Conservation (phyloP, 78 protist genomes). For the Thecamonas trahens region DNA sequence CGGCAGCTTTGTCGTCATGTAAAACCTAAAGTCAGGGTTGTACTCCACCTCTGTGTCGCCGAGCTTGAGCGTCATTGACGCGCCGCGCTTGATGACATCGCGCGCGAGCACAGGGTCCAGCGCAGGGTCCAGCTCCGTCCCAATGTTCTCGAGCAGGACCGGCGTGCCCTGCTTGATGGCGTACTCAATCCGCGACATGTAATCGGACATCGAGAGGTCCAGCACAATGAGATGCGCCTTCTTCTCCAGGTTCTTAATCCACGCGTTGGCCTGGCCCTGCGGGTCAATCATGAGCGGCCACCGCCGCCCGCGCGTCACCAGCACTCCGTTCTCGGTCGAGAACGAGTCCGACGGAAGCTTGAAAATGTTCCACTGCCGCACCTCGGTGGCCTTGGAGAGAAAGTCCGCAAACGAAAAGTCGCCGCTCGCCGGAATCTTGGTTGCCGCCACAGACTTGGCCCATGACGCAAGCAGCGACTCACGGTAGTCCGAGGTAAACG, state of each 20-base stretch:
- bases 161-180: slow-evolving; percentile 76
- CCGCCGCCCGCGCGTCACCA: slow-evolving; percentile 66
- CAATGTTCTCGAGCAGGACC: slow-evolving; percentile 66
- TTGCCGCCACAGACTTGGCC: neutral
- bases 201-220: slow-evolving; percentile 24
- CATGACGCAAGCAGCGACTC: slow-evolving; percentile 27
- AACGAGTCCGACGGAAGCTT: slow-evolving; percentile 81
- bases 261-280: slow-evolving; percentile 80
- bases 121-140: slow-evolving; percentile 64
- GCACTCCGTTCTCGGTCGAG: slow-evolving; percentile 72
- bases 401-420: slow-evolving; percentile 39
- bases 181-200: slow-evolving; percentile 48
- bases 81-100: slow-evolving; percentile 45
- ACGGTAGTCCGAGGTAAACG: slow-evolving; percentile 72
- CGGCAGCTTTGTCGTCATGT: slow-evolving; percentile 70
- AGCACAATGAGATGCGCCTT: slow-evolving; percentile 30
- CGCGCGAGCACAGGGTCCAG: slow-evolving; percentile 64
- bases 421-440: neutral
- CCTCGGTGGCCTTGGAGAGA: slow-evolving; percentile 57
- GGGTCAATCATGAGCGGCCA: slow-evolving; percentile 92
- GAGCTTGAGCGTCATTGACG: slow-evolving; percentile 23
- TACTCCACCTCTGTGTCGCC: slow-evolving; percentile 78
- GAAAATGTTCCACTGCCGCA: slow-evolving; percentile 62
- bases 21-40: slow-evolving; percentile 66
- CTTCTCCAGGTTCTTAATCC: slow-evolving; percentile 62